phyloP scores from a whole-genome alignment of 768 basidiomycete species.

The Naganishia randhawae region DNA sequence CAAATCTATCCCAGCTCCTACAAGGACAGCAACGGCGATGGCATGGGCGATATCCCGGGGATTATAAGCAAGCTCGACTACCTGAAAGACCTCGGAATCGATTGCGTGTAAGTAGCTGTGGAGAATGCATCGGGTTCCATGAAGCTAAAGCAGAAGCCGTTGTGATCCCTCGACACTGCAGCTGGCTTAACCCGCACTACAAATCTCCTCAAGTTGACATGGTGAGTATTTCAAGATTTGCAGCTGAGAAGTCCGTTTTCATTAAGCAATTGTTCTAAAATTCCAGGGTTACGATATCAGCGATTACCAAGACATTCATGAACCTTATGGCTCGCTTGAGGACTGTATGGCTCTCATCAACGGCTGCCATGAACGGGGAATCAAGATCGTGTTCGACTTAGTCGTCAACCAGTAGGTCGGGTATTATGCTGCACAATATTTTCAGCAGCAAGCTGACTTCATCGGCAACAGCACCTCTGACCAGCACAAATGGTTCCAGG shows the following conservation, averaged over 20 bases:
- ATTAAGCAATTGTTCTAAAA: neutral
- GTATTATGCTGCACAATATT: neutral
- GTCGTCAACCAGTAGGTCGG: constrained; percentile 61
- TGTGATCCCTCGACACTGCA: neutral
- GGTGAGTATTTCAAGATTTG: constrained; percentile 47
- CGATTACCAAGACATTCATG: constrained; percentile 55
- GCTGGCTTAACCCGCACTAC: constrained; percentile 72
- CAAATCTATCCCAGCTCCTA: constrained; percentile 55
- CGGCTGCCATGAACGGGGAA: constrained; percentile 59
- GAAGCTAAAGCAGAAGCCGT: neutral
- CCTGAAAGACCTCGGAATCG: constrained; percentile 64
- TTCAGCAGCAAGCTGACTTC: neutral
- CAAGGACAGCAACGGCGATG: constrained; percentile 67
- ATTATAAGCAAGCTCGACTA: constrained; percentile 66
- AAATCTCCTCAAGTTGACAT: constrained; percentile 66
- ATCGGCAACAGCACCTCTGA: constrained; percentile 47
- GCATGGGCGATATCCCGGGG: constrained; percentile 64
- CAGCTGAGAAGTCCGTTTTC: neutral
- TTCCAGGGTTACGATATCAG: constrained; percentile 56
- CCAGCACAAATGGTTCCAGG: constrained; percentile 64
- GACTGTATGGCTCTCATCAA: constrained; percentile 35
- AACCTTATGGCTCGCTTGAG: constrained; percentile 53
- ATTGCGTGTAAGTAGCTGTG: constrained; percentile 52
- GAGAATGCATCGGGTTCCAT: no score
- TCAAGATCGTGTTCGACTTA: constrained; percentile 75